Conservation (phyloP, 768 basidiomycete genomes). For the Mycena olivaceomarginata region DNA sequence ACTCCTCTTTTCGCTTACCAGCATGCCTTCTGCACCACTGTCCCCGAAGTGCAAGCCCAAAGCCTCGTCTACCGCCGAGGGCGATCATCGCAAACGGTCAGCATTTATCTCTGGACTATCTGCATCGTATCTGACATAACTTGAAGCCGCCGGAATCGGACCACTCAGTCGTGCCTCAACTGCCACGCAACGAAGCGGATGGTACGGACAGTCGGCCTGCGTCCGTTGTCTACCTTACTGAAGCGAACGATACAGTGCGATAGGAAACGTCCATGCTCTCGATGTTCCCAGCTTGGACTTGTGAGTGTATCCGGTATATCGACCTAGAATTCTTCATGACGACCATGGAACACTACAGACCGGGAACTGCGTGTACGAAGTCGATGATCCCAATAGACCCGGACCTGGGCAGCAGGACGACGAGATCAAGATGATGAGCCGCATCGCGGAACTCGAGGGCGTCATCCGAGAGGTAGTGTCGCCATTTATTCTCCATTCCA, state of each 20-base stretch:
- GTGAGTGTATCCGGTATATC: neutral
- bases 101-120: neutral
- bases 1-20: neutral
- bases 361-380: slow-evolving; percentile 79
- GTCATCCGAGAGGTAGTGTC: slow-evolving; percentile 70
- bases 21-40: slow-evolving; percentile 14
- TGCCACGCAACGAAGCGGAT: slow-evolving; percentile 75
- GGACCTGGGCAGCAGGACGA: slow-evolving; percentile 64
- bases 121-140: neutral
- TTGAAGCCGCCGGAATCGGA: slow-evolving; percentile 65
- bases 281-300: slow-evolving; percentile 41
- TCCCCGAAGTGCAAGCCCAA: slow-evolving; percentile 16
- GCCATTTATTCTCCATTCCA: neutral
- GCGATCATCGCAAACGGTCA: slow-evolving; percentile 37
- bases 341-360: slow-evolving; percentile 56
- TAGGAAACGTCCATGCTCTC: slow-evolving; percentile 64
- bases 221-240: neutral
- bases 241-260: slow-evolving; percentile 59
- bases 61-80: neutral
- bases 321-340: neutral
- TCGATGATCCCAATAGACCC: slow-evolving; percentile 67
- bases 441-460: slow-evolving; percentile 77
- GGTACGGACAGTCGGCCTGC: slow-evolving; percentile 53
- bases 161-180: slow-evolving; percentile 72
- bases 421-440: slow-evolving; percentile 68